A percentile compares a stretch with the other conserved stretches of the same genome.
Evolutionary conservation across 108 stramenopile genomes (phyloP).

Genomic region (Pseudonitzschia delicatissima): DNA sequence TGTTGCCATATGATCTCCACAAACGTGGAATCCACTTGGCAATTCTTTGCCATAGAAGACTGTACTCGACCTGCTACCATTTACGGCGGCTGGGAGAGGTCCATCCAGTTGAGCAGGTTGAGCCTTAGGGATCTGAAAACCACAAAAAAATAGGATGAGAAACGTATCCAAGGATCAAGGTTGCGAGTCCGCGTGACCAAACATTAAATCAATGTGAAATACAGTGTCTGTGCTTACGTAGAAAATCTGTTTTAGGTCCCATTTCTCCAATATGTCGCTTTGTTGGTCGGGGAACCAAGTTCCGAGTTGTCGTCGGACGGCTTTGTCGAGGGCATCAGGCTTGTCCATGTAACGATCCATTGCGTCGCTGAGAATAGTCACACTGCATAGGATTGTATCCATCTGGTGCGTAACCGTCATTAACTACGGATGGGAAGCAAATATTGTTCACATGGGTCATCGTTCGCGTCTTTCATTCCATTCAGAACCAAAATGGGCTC

Average conservation of each 20-base stretch:
- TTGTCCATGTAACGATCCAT: conserved; percentile 50
- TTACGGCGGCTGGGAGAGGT: conserved; percentile 48
- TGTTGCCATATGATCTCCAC: conserved; percentile 87
- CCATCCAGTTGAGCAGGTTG: conserved; percentile 70
- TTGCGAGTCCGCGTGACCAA: not conserved
- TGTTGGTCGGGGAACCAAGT: conserved; percentile 65
- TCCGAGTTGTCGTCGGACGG: conserved; percentile 57
- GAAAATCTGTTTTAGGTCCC: conserved; percentile 65
- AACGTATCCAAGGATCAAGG: not conserved
- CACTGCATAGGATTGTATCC: conserved; percentile 71
- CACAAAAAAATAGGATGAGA: conserved; percentile 4
- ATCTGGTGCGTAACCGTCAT: conserved; percentile 61
- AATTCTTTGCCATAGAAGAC: conserved; percentile 45
- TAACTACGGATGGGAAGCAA: conserved; percentile 84
- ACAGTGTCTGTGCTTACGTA: conserved; percentile 17
- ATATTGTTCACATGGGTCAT: conserved; percentile 77
- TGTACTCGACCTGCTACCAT: conserved; percentile 64
- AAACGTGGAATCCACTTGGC: conserved; percentile 66
- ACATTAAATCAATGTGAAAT: not conserved
- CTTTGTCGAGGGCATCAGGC: conserved; percentile 50
- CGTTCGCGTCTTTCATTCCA: conserved; percentile 39
- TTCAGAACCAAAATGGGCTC: conserved; percentile 85
- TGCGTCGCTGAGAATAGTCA: conserved; percentile 60
- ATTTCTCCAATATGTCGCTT: conserved; percentile 46
- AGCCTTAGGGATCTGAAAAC: conserved; percentile 55